Base-by-base conservation (phyloP, 1,139 yeast genomes). In the Blastobotrys elegans region DNA sequence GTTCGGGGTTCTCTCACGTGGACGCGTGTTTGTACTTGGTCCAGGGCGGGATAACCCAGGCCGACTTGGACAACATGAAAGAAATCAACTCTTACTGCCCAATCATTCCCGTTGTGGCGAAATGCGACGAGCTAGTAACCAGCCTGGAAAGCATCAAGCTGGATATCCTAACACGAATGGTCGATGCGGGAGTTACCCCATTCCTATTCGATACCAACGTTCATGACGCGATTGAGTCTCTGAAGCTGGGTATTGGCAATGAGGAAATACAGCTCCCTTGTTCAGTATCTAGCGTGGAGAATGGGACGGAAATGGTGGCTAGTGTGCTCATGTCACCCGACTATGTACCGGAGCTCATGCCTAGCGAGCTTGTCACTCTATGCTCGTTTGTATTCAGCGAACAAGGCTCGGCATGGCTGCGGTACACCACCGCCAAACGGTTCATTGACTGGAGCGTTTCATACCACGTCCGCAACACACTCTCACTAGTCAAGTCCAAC, bases 11-110 rank as follows among this genome's bases (percentile, higher is more conserved):
- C 34, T 53, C 62, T 4, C 62, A 61, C 34, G 65, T 58, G 11
- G 68, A 65, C 43, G 67, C 57, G 4, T 62, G 66, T 43, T 50
- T 65, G 13, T 65, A 63, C 38, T 44, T 63, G 32, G 50, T 64
- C 5, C 43, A 50, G 14, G 52, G 50, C 36, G 45, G 51, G 4
- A 44, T 62, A 16, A 55, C 48, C 39, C 52, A 53, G 10, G 50
- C 50, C 14, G 66, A 63, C 41, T 34, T 63, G 18, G 60, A 58
- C n/a, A 56, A 53, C 43, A 59, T 63, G 50, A 38, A 52, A 26
- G 43, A 54, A 21, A 40, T 63, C 16, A 49, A 56, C 16, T 47
- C 50, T 17, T 60, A 50, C 43, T 52, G 54, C 29, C 65, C 66
- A 2, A 59, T 63, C 6, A 52, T 63, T n/a, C 67, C 67, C 6